Evolutionary conservation across 768 basidiomycete genomes (phyloP), one percentile per base, ranked within the genome.

Genomic region (Boletus sp.): DNA sequence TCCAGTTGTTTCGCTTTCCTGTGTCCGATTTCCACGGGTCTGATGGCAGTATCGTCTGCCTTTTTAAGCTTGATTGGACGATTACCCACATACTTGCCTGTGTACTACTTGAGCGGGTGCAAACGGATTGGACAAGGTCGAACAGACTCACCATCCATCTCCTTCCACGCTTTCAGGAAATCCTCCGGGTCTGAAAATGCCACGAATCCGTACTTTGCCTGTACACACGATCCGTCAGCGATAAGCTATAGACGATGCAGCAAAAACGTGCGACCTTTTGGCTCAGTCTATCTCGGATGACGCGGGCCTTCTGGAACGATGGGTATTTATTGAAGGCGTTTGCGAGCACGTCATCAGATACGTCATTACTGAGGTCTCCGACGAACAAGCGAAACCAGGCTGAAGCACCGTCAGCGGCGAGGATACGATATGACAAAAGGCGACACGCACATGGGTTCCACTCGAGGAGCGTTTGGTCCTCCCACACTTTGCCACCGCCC

Each of bases 171-270:
- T 69, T 86, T 95, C 55, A 99, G 72, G 73, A 98, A 98, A 71
- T 99, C 97, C 74, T 99, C 97, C 0, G 97, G 97, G 68, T 98
- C 97, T 44, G 91, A 92, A 74, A 98, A 99, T 1, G 93, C 93
- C 29, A 98, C 93, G 68, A 99, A 99, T 4, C 95, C 97, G 68
- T 87, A 99, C 72, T 92, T 97, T 0, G 96, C 95, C 93, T 96
- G 54, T 2, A 62, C 20, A 52, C 14, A 44, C 28, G 35, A 60
- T 50, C 5, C 51, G 37, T 52, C 35, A 61, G 58, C 40, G 18
- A 60, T 37, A 24, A 17, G 30, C 20, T 39, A 40, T 18, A 1
- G n/a, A 18, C 6, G 9, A 39, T 32, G 12, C 14, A 33, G 32
- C 14, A 39, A 37, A 30, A n/a, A 18, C 1, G n/a, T 5, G 37